Percentiles rank a stretch among this genome's conserved stretches.
These are phyloP conservation scores for Neocatenulostroma microsporum DNA, from an alignment of 2,329 filamentous ascomycete genomes.

Conservation along the genomic window DNA sequence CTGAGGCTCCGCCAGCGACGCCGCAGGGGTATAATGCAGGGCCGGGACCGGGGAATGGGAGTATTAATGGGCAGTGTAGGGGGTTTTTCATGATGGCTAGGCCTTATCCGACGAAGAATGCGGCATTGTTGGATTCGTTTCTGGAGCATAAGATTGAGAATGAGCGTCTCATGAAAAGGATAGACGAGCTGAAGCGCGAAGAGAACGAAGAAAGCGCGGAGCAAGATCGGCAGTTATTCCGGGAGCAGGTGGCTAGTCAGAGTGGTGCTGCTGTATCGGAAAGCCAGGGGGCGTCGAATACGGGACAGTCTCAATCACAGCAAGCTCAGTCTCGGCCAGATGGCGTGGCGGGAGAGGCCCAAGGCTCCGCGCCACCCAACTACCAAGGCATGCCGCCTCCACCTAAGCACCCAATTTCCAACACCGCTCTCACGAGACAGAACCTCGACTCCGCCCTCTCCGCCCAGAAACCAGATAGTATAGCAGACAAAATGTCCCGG, in stretches of 20 bases:
- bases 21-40: conserved; percentile 14
- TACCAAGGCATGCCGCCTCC: conserved; percentile 58
- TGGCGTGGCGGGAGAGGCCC: too few species aligned
- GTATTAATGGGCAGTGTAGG: conserved; percentile 59
- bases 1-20: conserved; percentile 37
- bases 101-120: conserved; percentile 82
- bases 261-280: conserved; percentile 21
- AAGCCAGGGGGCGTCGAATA: conserved; percentile 12
- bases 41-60: conserved; percentile 1
- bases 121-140: conserved; percentile 79
- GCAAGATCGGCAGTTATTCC: conserved; percentile 51
- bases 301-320: too few species aligned
- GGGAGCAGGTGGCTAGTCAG: conserved; percentile 21
- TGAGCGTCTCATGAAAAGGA: conserved; percentile 73
- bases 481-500: conserved; percentile 75
- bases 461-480: conserved; percentile 62
- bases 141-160: conserved; percentile 97
- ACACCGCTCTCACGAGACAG: conserved; percentile 65
- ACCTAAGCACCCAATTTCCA: conserved; percentile 54
- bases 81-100: conserved; percentile 92
- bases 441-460: conserved; percentile 67
- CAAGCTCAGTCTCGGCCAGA: too few species aligned
- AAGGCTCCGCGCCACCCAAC: conserved; percentile 18
- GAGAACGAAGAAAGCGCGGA: conserved; percentile 72
- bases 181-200: conserved; percentile 75